Evolutionary conservation across 139 green algal genomes (phyloP).

Genomic region (Chlorella sp.): DNA sequence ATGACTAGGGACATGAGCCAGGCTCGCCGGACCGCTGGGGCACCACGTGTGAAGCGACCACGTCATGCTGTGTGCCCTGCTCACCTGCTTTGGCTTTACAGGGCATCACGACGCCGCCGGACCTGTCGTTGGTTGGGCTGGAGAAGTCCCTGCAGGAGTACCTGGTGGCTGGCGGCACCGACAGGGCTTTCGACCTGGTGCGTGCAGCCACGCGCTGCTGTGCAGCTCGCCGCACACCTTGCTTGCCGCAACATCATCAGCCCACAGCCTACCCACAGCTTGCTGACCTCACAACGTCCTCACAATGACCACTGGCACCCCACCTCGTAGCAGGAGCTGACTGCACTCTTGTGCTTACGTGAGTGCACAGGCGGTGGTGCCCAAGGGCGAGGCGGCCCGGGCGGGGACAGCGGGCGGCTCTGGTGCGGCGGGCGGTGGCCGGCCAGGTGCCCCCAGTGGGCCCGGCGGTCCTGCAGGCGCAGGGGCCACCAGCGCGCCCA

Average conservation of each 20-base stretch:
- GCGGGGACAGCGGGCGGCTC: not conserved
- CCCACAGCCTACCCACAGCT: too few species aligned
- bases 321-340: not conserved
- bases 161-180: conserved; percentile 48
- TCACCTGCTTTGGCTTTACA: too few species aligned
- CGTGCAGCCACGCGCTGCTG: too few species aligned
- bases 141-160: conserved; percentile 78
- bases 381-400: conserved; percentile 20
- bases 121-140: conserved; percentile 68
- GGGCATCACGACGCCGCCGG: conserved; percentile 18
- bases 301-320: too few species aligned
- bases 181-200: conserved; percentile 74
- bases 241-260: too few species aligned
- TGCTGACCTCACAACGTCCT: too few species aligned
- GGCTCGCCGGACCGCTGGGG: too few species aligned
- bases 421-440: not conserved
- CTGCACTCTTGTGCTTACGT: not conserved
- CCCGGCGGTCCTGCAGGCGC: too few species aligned
- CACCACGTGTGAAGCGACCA: too few species aligned
- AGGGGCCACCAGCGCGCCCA: conserved; percentile 10
- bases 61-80: too few species aligned
- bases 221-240: too few species aligned
- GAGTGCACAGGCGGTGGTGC: conserved; percentile 25
- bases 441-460: conserved; percentile 15
- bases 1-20: too few species aligned